Conservation (phyloP, 2,329 filamentous ascomycete species). For the Exophiala phaeomuriformis region DNA sequence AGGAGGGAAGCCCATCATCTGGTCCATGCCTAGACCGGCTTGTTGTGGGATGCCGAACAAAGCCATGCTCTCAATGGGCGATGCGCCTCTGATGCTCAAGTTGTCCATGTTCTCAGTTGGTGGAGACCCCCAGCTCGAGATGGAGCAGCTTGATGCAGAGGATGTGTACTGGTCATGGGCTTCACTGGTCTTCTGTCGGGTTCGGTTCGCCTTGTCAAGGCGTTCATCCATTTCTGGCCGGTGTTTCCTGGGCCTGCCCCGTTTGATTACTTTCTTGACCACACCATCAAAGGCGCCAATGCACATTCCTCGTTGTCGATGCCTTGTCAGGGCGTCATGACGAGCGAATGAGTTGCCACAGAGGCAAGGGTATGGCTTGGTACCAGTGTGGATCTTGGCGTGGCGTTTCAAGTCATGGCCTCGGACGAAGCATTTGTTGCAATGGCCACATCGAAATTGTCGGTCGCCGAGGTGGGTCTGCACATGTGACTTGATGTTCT, state of each 20-base stretch:
- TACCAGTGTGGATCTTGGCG: conserved; percentile 91
- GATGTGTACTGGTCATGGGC: conserved; percentile 32
- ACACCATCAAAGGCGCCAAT: conserved; percentile 85
- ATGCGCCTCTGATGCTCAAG: conserved; percentile 35
- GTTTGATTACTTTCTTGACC: conserved; percentile 59
- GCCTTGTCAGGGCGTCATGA: conserved; percentile 88
- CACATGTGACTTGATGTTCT: conserved; percentile 97
- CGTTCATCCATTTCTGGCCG: conserved; percentile 54
- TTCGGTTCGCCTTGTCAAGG: conserved; percentile 49
- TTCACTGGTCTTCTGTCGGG: conserved; percentile 33
- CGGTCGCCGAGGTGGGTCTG: conserved; percentile 96
- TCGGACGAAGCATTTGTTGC: conserved; percentile 90
- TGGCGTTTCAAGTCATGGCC: conserved; percentile 97
- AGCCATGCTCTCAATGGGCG: conserved; percentile 29
- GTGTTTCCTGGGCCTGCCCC: conserved; percentile 58
- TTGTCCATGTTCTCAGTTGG: conserved; percentile 37
- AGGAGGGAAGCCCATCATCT: conserved; percentile 30
- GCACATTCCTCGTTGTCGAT: conserved; percentile 93
- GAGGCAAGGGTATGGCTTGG: conserved; percentile 90
- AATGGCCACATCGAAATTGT: conserved; percentile 88
- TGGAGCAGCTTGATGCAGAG: conserved; percentile 34
- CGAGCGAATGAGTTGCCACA: conserved; percentile 93
- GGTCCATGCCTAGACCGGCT: conserved; percentile 11
- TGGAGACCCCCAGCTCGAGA: conserved; percentile 37
- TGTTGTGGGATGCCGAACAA: conserved; percentile 22